Evolutionary conservation across 345 rosid species (phyloP), one percentile per base, ranked within the genome.

Genomic region (Acer negundo): DNA sequence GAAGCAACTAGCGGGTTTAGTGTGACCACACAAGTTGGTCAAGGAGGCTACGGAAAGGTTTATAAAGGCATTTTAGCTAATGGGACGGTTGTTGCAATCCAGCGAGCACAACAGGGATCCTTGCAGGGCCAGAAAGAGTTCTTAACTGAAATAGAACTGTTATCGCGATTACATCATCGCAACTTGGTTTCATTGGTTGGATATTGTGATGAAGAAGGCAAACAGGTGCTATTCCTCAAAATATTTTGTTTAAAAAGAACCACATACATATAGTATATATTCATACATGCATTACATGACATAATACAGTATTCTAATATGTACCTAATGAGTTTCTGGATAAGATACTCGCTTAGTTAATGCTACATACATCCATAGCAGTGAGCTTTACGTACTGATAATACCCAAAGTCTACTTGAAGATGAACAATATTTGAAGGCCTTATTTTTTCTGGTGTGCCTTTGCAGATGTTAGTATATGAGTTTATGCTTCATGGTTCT

Each of bases 1-100:
- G 75, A 68, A 69, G 90, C 89, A 23, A 85, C 89, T 47, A 71
- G n/a, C 12, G 78, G 85, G 20, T 89, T 87, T 75, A 71, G 67
- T 40, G 76, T 26, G 55, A 44, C 55, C 1, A 67, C 77, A 19
- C 87, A 81, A 74, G 70, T 89, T 31, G 92, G 90, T 17, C 75
- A 80, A 69, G 92, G 92, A 49, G 92, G 92, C 15, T 87, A 87
- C 65, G 90, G 90, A 22, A 87, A 81, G 40, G 92, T 89, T 53
- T 89, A 89, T 76, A 87, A 59, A 85, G 89, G 90, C 15, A 75
- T 79, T 81, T 82, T 89, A 76, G 80, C 79, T 69, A 75, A 85
- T 75, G 87, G 84, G 51, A 64, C 80, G 17, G 69, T 84, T 13
- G 92, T 89, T 35, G 92, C 92, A 12, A 85, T 87, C 31, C 85